Evolutionary conservation across 768 basidiomycete species (phyloP).

Genomic region (Chlorophyllum brunneum): DNA sequence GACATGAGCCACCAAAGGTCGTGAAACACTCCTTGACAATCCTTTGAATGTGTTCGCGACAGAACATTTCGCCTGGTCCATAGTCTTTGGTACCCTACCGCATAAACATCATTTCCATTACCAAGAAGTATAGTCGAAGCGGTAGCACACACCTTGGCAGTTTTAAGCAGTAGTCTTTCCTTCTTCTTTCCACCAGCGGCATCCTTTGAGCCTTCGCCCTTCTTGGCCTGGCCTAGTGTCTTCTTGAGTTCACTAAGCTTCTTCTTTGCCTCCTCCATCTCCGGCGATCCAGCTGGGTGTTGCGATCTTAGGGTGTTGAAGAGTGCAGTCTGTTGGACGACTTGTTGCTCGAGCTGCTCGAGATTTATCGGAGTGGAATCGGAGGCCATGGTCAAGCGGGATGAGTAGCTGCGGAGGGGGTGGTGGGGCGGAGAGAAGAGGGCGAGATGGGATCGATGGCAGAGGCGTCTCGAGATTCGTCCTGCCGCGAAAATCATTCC

Average conservation of each 20-base stretch:
- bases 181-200: conserved; percentile 41
- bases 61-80: conserved; percentile 87
- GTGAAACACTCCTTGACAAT: conserved; percentile 87
- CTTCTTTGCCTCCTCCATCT: conserved; percentile 62
- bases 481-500: conserved; percentile 6
- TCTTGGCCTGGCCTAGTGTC: conserved; percentile 36
- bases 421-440: not conserved
- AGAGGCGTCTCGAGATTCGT: conserved; percentile 8
- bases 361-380: not conserved
- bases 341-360: conserved; percentile 44
- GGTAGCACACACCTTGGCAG: conserved; percentile 70
- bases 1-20: conserved; percentile 83
- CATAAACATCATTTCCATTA: not conserved
- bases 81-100: conserved; percentile 90
- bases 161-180: conserved; percentile 77
- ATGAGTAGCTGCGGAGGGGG: not conserved
- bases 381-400: not conserved
- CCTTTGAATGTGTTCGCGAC: conserved; percentile 85
- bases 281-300: conserved; percentile 45
- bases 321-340: conserved; percentile 50
- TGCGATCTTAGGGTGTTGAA: conserved; percentile 57
- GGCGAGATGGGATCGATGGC: conserved; percentile 7
- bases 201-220: not conserved
- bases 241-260: conserved; percentile 69
- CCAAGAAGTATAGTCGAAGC: not conserved